Percentiles rank a stretch among this genome's conserved stretches.
Evolutionary conservation across 2,329 filamentous ascomycete genomes (phyloP).

Genomic region (Aspergillus pseudotamarii): DNA sequence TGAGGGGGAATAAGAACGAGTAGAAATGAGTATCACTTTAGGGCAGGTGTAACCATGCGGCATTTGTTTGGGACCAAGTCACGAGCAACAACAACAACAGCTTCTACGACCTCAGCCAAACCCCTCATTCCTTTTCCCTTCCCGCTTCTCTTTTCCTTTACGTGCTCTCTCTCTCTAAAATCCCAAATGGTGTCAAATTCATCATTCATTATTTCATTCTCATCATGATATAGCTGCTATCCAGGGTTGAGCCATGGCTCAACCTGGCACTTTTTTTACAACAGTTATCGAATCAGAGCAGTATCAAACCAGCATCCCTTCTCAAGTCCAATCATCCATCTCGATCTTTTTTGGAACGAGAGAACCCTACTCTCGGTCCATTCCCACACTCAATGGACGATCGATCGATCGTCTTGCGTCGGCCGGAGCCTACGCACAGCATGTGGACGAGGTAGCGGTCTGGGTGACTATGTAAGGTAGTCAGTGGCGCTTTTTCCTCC

Average conservation of each 20-base stretch:
- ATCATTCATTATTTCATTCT: constrained; percentile 6
- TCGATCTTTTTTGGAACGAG: no score
- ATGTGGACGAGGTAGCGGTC: background rate
- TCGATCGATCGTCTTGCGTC: background rate
- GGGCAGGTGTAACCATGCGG: background rate
- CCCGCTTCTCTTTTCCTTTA: background rate
- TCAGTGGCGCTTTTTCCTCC: background rate
- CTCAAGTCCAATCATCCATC: background rate
- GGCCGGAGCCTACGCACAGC: background rate
- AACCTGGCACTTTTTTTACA: background rate
- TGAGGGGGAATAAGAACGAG: background rate
- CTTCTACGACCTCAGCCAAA: background rate
- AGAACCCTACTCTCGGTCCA: background rate
- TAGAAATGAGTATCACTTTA: background rate
- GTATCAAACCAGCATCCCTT: background rate
- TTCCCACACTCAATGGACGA: background rate
- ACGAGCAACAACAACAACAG: no score
- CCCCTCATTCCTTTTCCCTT: background rate
- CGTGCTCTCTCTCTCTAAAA: background rate
- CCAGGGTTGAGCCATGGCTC: background rate
- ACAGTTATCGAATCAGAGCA: background rate
- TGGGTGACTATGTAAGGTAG: background rate
- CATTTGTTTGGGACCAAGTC: background rate
- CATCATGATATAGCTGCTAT: background rate
- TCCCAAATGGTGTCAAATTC: background rate